phyloP scores from a whole-genome alignment of 2,329 filamentous ascomycete genomes.

The Colletotrichum lini region DNA sequence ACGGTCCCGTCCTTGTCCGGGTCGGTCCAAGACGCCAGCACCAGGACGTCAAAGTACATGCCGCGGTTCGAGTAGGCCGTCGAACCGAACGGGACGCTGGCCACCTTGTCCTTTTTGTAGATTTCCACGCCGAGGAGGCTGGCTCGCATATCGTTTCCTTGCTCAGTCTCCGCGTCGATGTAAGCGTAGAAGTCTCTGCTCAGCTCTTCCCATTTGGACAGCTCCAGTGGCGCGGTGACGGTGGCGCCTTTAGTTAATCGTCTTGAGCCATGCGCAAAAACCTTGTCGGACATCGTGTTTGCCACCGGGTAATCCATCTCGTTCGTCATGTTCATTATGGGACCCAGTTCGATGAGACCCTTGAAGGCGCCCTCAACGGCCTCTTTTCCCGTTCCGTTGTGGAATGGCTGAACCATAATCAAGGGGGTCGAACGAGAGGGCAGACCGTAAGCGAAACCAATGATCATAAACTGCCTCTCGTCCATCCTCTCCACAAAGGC shows the following conservation, averaged over 20 bases:
- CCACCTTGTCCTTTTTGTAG: constrained; percentile 56
- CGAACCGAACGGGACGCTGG: constrained; percentile 50
- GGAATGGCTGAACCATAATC: constrained; percentile 49
- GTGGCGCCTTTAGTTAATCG: constrained; percentile 60
- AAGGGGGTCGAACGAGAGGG: constrained; percentile 49
- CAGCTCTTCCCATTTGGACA: constrained; percentile 50
- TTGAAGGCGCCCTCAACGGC: constrained; percentile 52
- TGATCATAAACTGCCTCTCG: constrained; percentile 36
- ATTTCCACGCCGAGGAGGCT: constrained; percentile 58
- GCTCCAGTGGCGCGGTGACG: constrained; percentile 58
- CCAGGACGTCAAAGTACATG: constrained; percentile 59
- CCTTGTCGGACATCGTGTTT: constrained; percentile 56
- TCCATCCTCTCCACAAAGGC: constrained; percentile 50
- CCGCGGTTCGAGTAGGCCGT: constrained; percentile 63
- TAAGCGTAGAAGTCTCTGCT: constrained; percentile 50
- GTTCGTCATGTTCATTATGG: constrained; percentile 53
- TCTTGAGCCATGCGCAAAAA: constrained; percentile 54
- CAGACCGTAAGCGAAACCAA: constrained; percentile 45
- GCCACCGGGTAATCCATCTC: constrained; percentile 58
- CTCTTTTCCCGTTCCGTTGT: constrained; percentile 55
- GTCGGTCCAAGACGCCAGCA: constrained; percentile 58
- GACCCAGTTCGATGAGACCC: constrained; percentile 46
- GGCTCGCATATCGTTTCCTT: constrained; percentile 47
- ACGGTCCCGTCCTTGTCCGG: constrained; percentile 51
- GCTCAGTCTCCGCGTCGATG: constrained; percentile 40